phyloP scores from a whole-genome alignment of 2,329 filamentous ascomycete species.

The Arthroderma sp. region DNA sequence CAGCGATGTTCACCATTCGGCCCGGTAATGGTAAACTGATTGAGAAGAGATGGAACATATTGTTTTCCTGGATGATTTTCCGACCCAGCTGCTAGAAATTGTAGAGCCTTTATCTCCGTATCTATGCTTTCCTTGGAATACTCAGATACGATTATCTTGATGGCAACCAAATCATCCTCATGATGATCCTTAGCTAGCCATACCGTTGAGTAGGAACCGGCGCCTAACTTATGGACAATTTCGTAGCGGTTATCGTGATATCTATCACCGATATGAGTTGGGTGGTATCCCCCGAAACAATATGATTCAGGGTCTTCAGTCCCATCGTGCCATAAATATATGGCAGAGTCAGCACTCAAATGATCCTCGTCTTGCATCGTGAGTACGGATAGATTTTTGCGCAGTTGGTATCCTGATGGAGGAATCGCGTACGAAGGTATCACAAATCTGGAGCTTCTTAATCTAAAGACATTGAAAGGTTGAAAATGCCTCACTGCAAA shows the following conservation, averaged over 20 bases:
- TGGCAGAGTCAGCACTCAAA: no score
- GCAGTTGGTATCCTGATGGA: no score
- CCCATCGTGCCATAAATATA: not conserved
- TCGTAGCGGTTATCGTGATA: not conserved
- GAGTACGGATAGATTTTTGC: no score
- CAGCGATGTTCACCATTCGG: slow-evolving; percentile 1
- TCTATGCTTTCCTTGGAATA: no score
- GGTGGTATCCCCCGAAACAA: slow-evolving; percentile 1
- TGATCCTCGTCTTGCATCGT: no score
- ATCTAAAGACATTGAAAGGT: no score
- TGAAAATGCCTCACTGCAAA: no score
- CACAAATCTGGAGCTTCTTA: no score
- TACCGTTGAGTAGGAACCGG: not conserved
- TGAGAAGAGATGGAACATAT: not conserved
- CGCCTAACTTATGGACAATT: slow-evolving; percentile 5
- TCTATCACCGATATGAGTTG: slow-evolving; percentile 1
- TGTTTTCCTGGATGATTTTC: not conserved
- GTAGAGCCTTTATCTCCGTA: no score
- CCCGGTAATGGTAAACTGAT: not conserved
- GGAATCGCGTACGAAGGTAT: no score
- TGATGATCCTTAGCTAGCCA: slow-evolving; percentile 3
- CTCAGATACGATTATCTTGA: no score
- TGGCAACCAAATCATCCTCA: not conserved
- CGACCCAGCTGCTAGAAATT: not conserved
- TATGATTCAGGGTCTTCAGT: slow-evolving; percentile 2